Conservation (phyloP, 2,329 filamentous ascomycete species). For the Penicillium glabrum region DNA sequence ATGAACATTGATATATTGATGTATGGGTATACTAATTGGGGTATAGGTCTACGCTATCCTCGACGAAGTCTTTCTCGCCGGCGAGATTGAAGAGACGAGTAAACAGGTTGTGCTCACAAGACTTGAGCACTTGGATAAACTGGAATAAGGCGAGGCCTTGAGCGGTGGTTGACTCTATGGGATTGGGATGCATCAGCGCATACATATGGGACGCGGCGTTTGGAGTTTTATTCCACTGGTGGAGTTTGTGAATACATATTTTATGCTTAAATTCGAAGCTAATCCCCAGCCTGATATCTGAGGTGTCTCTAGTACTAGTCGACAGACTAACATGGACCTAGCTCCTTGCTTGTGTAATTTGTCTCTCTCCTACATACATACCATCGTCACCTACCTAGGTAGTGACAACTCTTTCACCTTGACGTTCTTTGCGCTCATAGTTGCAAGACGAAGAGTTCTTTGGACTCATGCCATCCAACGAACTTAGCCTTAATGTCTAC, state of each 20-base stretch:
- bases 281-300: no score
- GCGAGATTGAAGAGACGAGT: slow-evolving; percentile 97
- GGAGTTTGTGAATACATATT: not conserved
- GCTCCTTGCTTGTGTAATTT: no score
- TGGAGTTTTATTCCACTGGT: not conserved
- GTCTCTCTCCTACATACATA: no score
- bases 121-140: slow-evolving; percentile 91
- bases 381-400: no score
- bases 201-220: slow-evolving; percentile 7
- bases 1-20: slow-evolving; percentile 6
- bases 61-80: slow-evolving; percentile 95
- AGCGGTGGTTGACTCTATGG: not conserved
- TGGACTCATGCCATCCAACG: no score
- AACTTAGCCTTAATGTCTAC: no score
- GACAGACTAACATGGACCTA: no score
- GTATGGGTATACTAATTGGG: not conserved
- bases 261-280: no score
- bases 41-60: slow-evolving; percentile 88
- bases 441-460: no score
- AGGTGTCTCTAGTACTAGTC: no score
- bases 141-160: slow-evolving; percentile 62
- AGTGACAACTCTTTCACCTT: no score
- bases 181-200: slow-evolving; percentile 14
- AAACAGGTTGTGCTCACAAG: slow-evolving; percentile 96
- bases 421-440: no score